Evolutionary conservation across 768 basidiomycete species (phyloP).

Genomic region (Russula brevipes): DNA sequence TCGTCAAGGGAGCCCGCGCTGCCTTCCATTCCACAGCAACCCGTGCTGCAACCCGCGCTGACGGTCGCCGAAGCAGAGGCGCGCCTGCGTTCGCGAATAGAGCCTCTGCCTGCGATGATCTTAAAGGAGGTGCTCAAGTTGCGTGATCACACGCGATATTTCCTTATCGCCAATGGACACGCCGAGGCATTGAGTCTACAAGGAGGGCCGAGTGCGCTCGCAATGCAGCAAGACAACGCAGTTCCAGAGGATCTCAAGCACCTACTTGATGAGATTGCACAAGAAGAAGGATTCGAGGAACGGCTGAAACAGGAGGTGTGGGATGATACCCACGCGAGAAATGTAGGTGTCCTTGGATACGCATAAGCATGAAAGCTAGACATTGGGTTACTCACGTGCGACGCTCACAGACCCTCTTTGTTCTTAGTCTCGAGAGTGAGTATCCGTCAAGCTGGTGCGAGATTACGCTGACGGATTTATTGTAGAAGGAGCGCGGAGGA

Average conservation of each 20-base stretch:
- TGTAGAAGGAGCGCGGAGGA: slow-evolving; percentile 33
- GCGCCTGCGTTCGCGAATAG: slow-evolving; percentile 32
- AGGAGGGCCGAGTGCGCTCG: background rate
- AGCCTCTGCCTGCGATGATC: slow-evolving; percentile 38
- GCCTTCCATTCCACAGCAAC: background rate
- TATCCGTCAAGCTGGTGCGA: background rate
- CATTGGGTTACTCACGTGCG: background rate
- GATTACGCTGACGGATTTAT: background rate
- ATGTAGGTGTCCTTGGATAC: slow-evolving; percentile 31
- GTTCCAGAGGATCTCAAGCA: slow-evolving; percentile 31
- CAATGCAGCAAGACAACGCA: slow-evolving; percentile 7
- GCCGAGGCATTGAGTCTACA: slow-evolving; percentile 15
- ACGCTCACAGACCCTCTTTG: slow-evolving; percentile 37
- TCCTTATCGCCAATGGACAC: slow-evolving; percentile 26
- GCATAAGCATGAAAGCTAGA: background rate
- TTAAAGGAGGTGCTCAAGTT: slow-evolving; percentile 37
- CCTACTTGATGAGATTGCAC: slow-evolving; percentile 41
- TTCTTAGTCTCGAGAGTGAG: slow-evolving; percentile 46
- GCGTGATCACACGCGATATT: slow-evolving; percentile 39
- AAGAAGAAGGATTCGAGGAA: slow-evolving; percentile 33
- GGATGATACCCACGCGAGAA: slow-evolving; percentile 39
- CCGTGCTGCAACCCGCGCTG: background rate
- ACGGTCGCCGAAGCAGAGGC: slow-evolving; percentile 15
- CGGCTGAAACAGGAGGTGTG: slow-evolving; percentile 39
- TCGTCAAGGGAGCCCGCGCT: background rate